Conservation (phyloP, 306 rosid species). For the Pyrus betulifolia region DNA sequence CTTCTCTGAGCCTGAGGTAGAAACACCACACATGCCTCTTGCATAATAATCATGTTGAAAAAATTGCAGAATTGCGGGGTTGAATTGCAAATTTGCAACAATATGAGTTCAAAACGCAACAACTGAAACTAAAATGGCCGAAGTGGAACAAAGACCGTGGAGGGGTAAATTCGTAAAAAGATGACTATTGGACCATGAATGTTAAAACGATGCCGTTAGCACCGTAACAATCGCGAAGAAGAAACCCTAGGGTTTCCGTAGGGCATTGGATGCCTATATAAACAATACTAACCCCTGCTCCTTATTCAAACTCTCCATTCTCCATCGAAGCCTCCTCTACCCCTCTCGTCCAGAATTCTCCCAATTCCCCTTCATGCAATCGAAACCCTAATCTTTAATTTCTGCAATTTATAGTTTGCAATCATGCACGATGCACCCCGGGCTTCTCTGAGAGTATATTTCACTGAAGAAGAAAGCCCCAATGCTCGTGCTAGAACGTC, state of each 20-base stretch:
- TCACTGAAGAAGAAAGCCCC: constrained; percentile 49
- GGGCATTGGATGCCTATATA: not conserved
- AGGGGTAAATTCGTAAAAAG: not conserved
- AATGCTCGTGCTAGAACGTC: constrained; percentile 41
- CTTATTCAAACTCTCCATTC: not conserved
- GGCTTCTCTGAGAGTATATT: constrained; percentile 36
- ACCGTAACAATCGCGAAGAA: not conserved
- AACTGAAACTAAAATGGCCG: not conserved
- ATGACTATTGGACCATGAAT: too few relatives aligned
- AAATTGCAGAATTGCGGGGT: not conserved
- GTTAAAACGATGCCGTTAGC: not conserved
- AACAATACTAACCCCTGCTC: not conserved
- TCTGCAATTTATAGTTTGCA: not conserved
- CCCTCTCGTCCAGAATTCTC: not conserved
- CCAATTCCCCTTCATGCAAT: not conserved
- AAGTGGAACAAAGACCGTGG: not conserved
- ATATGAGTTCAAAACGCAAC: not conserved
- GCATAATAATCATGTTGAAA: not conserved
- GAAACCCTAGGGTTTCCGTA: not conserved
- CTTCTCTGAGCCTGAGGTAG: too few relatives aligned
- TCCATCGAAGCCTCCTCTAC: not conserved
- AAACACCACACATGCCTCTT: not conserved
- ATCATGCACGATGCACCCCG: constrained; percentile 48
- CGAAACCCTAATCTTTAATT: not conserved
- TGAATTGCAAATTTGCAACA: not conserved